phyloP scores from a whole-genome alignment of 371 early-diverging fungal genomes.

The Zychaea mexicana region DNA sequence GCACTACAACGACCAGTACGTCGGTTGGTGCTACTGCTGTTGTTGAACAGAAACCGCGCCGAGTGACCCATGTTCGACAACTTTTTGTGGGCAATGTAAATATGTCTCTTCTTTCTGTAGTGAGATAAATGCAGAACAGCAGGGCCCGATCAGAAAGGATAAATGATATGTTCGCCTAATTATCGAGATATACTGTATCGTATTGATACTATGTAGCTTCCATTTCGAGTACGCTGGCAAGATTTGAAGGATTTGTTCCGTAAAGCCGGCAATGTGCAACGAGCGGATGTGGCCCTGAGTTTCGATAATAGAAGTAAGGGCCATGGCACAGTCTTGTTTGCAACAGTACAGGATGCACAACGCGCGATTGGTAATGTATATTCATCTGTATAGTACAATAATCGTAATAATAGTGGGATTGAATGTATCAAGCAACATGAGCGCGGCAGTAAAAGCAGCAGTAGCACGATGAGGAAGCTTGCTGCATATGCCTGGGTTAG shows the following conservation, averaged over 20 bases:
- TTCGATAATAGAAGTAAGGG: slow-evolving; percentile 71
- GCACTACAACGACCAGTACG: no score
- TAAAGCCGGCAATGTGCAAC: slow-evolving; percentile 70
- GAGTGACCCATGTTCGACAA: slow-evolving; percentile 24
- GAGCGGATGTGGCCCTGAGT: slow-evolving; percentile 75
- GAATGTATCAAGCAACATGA: no score
- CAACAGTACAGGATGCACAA: slow-evolving; percentile 67
- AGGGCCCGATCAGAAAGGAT: no score
- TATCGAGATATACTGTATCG: neutral
- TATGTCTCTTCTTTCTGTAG: neutral
- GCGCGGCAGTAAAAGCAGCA: no score
- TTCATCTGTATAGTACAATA: no score
- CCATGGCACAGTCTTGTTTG: slow-evolving; percentile 76
- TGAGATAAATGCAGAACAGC: no score
- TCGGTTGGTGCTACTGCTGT: no score
- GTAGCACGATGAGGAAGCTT: no score
- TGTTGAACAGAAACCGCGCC: neutral
- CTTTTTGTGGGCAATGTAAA: slow-evolving; percentile 29
- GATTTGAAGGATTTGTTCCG: slow-evolving; percentile 84
- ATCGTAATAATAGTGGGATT: no score
- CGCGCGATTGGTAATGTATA: slow-evolving; percentile 73
- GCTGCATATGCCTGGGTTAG: no score
- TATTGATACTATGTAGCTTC: slow-evolving; percentile 53
- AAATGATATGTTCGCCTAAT: no score
- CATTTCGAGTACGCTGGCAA: slow-evolving; percentile 78